Base-by-base conservation (phyloP, 306 rosid genomes). In the Albizia julibrissin region DNA sequence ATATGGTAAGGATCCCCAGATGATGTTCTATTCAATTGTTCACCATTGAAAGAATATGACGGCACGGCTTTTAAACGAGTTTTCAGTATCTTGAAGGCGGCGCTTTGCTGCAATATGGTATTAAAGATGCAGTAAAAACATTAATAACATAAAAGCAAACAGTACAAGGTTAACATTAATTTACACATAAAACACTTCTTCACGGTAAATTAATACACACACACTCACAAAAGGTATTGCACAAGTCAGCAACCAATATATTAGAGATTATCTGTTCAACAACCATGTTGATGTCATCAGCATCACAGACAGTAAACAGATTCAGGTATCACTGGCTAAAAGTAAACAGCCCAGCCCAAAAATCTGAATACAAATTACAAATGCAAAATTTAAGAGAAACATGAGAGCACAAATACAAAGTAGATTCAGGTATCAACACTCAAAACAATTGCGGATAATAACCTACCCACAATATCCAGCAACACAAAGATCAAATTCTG, bases 31-130 rank as follows among this genome's bases (percentile, higher is more conserved):
- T 89, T 84, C 42, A 87, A 49, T 74, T 87, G 94, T 74, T 93
- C 97, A 21, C 94, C 81, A 52, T 89, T 86, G 74, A 93, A 92
- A 29, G 97, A 85, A 85, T 91, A 90, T 0, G 90, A 85, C 2
- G 97, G 98, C 81, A 96, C 93, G 14, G 97, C 93, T 89, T 96
- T 91, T 80, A 96, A 86, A 58, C 98, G 98, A 13, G 98, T 96
- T 80, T 89, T 85, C 46, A 96, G 89, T 81, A 96, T 89, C 91
- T 93, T 94, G 80, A 96, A 96, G 65, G 99, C 99, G 2, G 94
- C 93, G 86, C 98, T 96, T 96, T 96, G 99, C 99, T 96, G 97
- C 87, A 81, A 77, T 39, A 65, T 50, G 72, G 68, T 18, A 80
- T 27, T 70, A 87, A 74, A 83, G 67, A 76, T 76, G 73, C 54